Evolutionary conservation across 108 stramenopile species (phyloP).

Genomic region (Licmophora abbreviata): DNA sequence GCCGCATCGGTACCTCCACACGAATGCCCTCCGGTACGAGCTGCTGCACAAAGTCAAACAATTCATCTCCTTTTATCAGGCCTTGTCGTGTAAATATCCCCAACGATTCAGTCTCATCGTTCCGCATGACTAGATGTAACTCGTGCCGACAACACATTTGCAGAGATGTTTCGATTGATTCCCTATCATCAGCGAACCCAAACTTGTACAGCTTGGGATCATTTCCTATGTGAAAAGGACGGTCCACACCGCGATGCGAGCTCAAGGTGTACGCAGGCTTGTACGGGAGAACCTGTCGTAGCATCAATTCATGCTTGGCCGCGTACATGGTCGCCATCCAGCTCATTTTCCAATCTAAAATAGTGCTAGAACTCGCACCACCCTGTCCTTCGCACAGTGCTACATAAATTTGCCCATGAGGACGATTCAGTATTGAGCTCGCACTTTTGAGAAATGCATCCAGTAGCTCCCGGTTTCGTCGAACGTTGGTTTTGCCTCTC

Average conservation of each 20-base stretch:
- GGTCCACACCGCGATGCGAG: slow-evolving; percentile 73
- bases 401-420: slow-evolving; percentile 64
- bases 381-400: slow-evolving; percentile 70
- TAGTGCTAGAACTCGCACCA: slow-evolving; percentile 35
- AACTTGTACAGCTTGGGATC: slow-evolving; percentile 53
- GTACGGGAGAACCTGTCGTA: slow-evolving; percentile 34
- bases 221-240: slow-evolving; percentile 48
- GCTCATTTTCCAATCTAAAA: slow-evolving; percentile 59
- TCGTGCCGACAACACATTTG: slow-evolving; percentile 80
- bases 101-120: slow-evolving; percentile 16
- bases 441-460: slow-evolving; percentile 58
- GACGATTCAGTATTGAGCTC: slow-evolving; percentile 21
- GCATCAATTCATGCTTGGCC: slow-evolving; percentile 48
- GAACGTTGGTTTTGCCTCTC: slow-evolving; percentile 70
- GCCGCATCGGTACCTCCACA: slow-evolving; percentile 50
- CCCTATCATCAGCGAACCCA: slow-evolving; percentile 17
- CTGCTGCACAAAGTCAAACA: slow-evolving; percentile 31
- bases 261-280: slow-evolving; percentile 32
- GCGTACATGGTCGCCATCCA: slow-evolving; percentile 68
- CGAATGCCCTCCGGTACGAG: slow-evolving; percentile 55
- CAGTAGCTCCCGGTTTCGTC: slow-evolving; percentile 58
- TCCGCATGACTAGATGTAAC: slow-evolving; percentile 46
- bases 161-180: slow-evolving; percentile 23
- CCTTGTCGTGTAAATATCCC: slow-evolving; percentile 27
- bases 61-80: slow-evolving; percentile 42